Evolutionary conservation across 2,329 filamentous ascomycete species (phyloP).

Genomic region (Cordyceps pruinosa): DNA sequence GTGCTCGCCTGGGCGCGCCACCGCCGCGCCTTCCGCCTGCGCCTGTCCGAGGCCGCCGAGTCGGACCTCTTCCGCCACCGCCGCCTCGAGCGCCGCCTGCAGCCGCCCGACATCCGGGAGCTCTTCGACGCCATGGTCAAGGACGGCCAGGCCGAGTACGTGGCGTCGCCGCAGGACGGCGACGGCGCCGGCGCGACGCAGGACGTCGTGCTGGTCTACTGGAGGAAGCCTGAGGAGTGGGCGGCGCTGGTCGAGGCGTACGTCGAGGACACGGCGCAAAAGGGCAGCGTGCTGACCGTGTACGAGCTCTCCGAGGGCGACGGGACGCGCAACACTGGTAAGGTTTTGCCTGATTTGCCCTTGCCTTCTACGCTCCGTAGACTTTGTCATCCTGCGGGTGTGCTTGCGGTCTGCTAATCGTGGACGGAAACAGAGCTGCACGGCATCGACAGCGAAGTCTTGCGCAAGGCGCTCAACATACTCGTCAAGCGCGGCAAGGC

Average conservation of each 20-base stretch:
- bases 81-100: conserved; percentile 44
- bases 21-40: conserved; percentile 69
- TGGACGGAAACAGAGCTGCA: conserved; percentile 67
- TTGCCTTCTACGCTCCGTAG: no score
- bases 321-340: conserved; percentile 61
- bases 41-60: conserved; percentile 52
- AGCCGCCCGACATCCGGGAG: conserved; percentile 45
- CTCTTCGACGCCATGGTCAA: conserved; percentile 53
- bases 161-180: conserved; percentile 27
- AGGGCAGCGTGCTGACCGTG: conserved; percentile 79
- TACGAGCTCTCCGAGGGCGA: conserved; percentile 92
- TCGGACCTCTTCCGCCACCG: conserved; percentile 52
- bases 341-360: no score
- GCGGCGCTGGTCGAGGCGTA: conserved; percentile 69
- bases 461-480: conserved; percentile 71
- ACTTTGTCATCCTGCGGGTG: no score
- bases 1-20: conserved; percentile 78
- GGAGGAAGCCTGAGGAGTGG: conserved; percentile 88
- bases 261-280: conserved; percentile 84
- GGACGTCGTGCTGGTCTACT: conserved; percentile 68
- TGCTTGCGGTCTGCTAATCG: not conserved
- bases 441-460: conserved; percentile 76
- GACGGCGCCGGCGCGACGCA: conserved; percentile 29
- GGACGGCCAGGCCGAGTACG: conserved; percentile 61
- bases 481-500: conserved; percentile 87